Evolutionary conservation across 495 filamentous ascomycete genomes (phyloP), one percentile per base, ranked within the genome.

Genomic region (Trichoderma virens): DNA sequence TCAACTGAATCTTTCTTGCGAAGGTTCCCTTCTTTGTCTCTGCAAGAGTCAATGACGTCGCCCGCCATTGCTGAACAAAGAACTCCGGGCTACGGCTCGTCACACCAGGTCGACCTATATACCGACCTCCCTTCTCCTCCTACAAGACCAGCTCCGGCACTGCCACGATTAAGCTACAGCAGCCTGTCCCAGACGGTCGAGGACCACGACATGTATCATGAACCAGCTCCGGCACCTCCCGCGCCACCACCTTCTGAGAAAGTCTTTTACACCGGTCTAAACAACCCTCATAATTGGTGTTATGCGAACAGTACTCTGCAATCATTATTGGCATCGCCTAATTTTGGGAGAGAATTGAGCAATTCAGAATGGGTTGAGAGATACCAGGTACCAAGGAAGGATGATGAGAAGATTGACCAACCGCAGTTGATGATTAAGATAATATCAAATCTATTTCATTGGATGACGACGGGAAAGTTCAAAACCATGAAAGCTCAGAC

Each of bases 291-390:
- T 11, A 87, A 88, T 13, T 90, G 86, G 7, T 99, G 94, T 74
- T 99, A 94, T 71, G 91, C 93, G 83, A 97, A 97, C 76, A 85
- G 89, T 16, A 87, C 86, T 4, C 75, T 99, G 16, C 94, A 99
- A 72, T 89, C 86, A 65, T 75, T 98, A 63, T 87, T 89, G 65
- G 88, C 87, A 3, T 94, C 91, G 1, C 77, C 85, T 25, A 84
- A 85, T 25, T 80, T 99, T 64, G 82, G 85, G 32, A 78, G 84
- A 32, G 88, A 91, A 63, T 87, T 97, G 67, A 68, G 61, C 38
- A 76, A 78, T 27, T 82, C 80, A 47, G 70, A 81, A 35, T 91
- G 80, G 80, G 80, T 74, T 64, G 80, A 66, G 66, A 63, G 39
- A 75, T 81, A 67, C 69, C 71, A 31, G 64, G 71, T 65, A 65